Evolutionary conservation across 768 basidiomycete genomes (phyloP).

Genomic region (Phlegmacium glaucopus): DNA sequence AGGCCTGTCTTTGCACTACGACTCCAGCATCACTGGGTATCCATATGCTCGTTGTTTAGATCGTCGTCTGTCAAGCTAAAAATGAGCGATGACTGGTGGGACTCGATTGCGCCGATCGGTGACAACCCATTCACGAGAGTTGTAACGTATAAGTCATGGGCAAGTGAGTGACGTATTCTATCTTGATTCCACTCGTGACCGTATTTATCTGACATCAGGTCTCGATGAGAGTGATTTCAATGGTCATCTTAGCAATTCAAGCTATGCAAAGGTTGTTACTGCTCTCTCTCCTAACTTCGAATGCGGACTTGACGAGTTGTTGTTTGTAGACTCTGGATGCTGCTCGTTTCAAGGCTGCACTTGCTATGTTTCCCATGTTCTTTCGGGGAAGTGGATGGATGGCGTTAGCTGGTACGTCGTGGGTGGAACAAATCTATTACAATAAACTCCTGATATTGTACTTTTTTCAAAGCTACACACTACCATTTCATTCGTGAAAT

Average conservation of each 20-base stretch:
- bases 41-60: conserved; percentile 35
- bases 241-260: conserved; percentile 76
- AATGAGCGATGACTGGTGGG: conserved; percentile 42
- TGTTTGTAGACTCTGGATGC: conserved; percentile 37
- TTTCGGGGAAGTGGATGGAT: conserved; percentile 60
- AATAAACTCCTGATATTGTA: too few relatives aligned
- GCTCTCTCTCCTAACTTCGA: background rate
- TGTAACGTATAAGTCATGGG: conserved; percentile 44
- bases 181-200: conserved; percentile 1
- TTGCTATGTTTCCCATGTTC: conserved; percentile 53
- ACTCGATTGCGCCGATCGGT: conserved; percentile 50
- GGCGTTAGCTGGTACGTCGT: conserved; percentile 47
- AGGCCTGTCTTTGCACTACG: conserved; percentile 38
- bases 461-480: conserved; percentile 47
- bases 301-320: background rate
- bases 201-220: conserved; percentile 30
- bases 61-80: conserved; percentile 26
- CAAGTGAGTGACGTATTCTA: conserved; percentile 45
- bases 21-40: conserved; percentile 28
- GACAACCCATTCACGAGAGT: conserved; percentile 48
- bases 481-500: conserved; percentile 72
- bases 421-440: too few relatives aligned
- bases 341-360: conserved; percentile 44
- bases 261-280: conserved; percentile 65
- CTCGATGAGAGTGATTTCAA: conserved; percentile 75